Base-by-base conservation (phyloP, 257 asterid genomes). In the Rehmannia glutinosa region DNA sequence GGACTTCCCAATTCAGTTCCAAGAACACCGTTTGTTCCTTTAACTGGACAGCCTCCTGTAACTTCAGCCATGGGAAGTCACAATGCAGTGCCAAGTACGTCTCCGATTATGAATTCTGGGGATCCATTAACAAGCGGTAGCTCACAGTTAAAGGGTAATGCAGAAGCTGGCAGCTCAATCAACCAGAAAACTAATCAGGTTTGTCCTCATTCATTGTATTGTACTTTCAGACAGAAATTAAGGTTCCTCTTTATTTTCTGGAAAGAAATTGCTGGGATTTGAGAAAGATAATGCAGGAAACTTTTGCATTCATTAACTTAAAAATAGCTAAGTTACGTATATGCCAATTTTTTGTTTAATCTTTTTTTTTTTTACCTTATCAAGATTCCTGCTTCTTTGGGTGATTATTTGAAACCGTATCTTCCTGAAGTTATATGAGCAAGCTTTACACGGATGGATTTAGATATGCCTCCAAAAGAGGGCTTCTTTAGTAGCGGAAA, bases 111-210 rank as follows among this genome's bases (percentile, higher is more conserved):
- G 70, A 74, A 75, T 23, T 56, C 78, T 3, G 75, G 72, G 64
- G 69, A 73, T 65, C 30, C n/a, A n/a, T n/a, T 38, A 42, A 76
- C 62, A 17, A 62, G 71, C 60, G 71, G 49, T 39, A 70, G 70
- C 70, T 47, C 82, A 15, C 81, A 68, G 62, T 3, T 66, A 3
- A 73, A 53, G 70, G 51, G 57, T 47, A 77, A 50, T 62, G 78
- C 77, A 47, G 88, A 78, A 77, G 73, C 81, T 41, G 62, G 86
- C 70, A 51, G 43, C 71, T 70, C 86, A 17, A n/a, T 33, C n/a
- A 64, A 77, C 60, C 68, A 64, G 49, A 59, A 69, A 23, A 58
- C 87, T 24, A 70, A 68, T 71, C 82, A 81, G 98, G 98, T 92
- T 76, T 64, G 83, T 70, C 35, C 64, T 57, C 57, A 21, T 62